Conservation (phyloP, 2,329 filamentous ascomycete genomes). For the Colletotrichum navitas region DNA sequence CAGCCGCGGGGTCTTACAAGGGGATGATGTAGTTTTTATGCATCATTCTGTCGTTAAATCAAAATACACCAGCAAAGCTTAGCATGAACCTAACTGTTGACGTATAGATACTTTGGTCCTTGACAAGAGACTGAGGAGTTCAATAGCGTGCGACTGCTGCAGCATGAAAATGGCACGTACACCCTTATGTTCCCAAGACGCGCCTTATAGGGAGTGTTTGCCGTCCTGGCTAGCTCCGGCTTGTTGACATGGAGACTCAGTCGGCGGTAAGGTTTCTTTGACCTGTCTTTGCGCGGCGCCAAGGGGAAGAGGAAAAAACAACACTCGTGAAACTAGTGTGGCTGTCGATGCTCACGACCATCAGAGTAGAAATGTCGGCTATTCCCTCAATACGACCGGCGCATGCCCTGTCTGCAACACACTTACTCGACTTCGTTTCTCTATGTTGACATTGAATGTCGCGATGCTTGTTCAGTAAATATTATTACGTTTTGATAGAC, state of each 20-base stretch:
- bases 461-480: slow-evolving; percentile 10
- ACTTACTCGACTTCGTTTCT: neutral
- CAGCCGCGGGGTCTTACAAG: neutral
- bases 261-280: slow-evolving; percentile 16
- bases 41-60: neutral
- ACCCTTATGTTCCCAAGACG: neutral
- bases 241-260: slow-evolving; percentile 21
- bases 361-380: slow-evolving; percentile 12
- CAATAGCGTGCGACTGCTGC: neutral
- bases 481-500: neutral
- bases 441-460: slow-evolving; percentile 20
- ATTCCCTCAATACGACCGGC: slow-evolving; percentile 6
- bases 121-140: too few relatives aligned
- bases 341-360: slow-evolving; percentile 1
- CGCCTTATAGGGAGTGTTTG: neutral
- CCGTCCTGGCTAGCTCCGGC: slow-evolving; percentile 25
- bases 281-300: slow-evolving; percentile 23
- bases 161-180: slow-evolving; percentile 5
- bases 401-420: neutral
- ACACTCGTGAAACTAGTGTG: slow-evolving; percentile 25
- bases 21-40: neutral
- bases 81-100: neutral
- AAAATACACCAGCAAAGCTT: neutral
- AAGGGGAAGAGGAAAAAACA: neutral
- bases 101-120: too few relatives aligned